These are phyloP conservation scores for Pyrenophora graminea DNA, from an alignment of 2,329 filamentous ascomycete genomes.

Conservation along the genomic window DNA sequence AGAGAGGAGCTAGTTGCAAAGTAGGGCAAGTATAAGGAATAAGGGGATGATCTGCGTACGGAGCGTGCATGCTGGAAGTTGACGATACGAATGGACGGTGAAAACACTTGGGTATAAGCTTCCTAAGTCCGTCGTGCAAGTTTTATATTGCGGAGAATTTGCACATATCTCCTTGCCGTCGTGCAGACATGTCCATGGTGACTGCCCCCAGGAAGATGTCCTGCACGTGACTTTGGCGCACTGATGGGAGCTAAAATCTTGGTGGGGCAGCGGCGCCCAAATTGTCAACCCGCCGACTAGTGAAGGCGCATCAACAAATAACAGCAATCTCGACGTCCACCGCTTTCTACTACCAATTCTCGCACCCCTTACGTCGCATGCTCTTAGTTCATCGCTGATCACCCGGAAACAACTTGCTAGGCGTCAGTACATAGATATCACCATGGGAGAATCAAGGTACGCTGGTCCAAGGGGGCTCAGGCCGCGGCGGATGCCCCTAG, in stretches of 20 bases:
- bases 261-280: conserved; percentile 25
- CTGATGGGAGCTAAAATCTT: conserved; percentile 13
- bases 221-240: conserved; percentile 14
- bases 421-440: conserved; percentile 17
- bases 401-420: conserved; percentile 3
- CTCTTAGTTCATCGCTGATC: conserved; percentile 7
- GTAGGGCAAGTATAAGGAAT: neutral
- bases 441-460: conserved; percentile 69
- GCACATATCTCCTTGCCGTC: no score
- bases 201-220: no score
- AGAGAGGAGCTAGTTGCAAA: neutral
- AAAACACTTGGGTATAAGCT: neutral
- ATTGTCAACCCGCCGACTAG: conserved; percentile 23
- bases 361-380: conserved; percentile 12
- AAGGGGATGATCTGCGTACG: neutral
- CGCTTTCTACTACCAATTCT: conserved; percentile 9
- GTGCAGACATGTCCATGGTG: no score
- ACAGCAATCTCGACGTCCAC: conserved; percentile 15
- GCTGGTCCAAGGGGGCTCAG: conserved; percentile 10
- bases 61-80: no score
- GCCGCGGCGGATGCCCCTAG: conserved; percentile 3
- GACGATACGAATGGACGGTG: no score
- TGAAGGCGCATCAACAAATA: conserved; percentile 35
- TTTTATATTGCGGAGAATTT: no score
- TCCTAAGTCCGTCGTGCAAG: neutral